Evolutionary conservation across 169 alveolate genomes (phyloP).

Genomic region (Eimeria falciformis): DNA sequence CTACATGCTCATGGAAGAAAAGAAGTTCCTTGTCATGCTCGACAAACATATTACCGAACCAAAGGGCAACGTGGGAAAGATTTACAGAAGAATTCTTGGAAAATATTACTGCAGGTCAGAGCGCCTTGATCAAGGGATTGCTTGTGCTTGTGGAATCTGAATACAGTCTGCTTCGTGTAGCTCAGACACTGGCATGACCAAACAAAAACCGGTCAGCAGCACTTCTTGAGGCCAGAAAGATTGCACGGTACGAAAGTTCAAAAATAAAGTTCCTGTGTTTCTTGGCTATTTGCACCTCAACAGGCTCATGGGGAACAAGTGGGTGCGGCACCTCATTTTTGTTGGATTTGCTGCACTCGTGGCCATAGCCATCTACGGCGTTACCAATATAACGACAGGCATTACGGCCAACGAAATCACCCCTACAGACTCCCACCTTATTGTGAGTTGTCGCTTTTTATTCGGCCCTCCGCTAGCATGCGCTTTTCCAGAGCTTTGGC

Average conservation of each 20-base stretch:
- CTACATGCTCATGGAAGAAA: conserved; percentile 4
- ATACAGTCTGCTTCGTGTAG: too few species aligned
- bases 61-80: conserved; percentile 80
- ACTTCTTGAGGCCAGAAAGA: too few species aligned
- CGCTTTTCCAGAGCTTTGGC: too few species aligned
- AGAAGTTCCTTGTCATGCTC: not conserved
- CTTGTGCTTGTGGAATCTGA: too few species aligned
- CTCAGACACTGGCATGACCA: too few species aligned
- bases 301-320: conserved; percentile 31
- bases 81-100: conserved; percentile 69
- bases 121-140: too few species aligned
- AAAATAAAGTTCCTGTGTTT: too few species aligned
- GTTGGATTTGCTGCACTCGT: conserved; percentile 74
- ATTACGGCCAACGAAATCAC: conserved; percentile 79
- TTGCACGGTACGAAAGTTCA: too few species aligned
- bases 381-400: conserved; percentile 81
- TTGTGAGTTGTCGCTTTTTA: not conserved
- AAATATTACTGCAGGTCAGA: conserved; percentile 75
- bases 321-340: conserved; percentile 63
- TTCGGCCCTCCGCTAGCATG: too few species aligned
- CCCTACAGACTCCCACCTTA: conserved; percentile 79
- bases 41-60: conserved; percentile 74
- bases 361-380: conserved; percentile 81
- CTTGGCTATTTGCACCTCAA: too few species aligned
- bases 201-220: too few species aligned